Conservation (phyloP, 2,329 filamentous ascomycete genomes). For the Albifimbria verrucaria region DNA sequence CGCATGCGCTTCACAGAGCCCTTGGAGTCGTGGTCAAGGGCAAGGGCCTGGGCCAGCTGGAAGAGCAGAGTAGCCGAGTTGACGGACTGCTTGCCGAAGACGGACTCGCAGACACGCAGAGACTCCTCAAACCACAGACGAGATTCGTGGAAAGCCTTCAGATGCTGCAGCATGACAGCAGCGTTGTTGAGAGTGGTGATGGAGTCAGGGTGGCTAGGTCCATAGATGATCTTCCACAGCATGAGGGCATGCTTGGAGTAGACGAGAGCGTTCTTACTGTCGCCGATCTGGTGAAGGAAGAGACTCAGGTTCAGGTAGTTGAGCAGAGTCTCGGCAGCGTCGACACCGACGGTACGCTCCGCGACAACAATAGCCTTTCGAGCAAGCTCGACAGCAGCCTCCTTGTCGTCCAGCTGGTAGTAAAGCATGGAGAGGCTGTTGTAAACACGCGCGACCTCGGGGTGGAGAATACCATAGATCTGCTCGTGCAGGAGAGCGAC, state of each 20-base stretch:
- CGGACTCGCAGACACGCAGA: constrained; percentile 79
- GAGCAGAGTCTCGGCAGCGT: constrained; percentile 89
- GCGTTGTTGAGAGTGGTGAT: constrained; percentile 99
- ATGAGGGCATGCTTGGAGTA: constrained; percentile 92
- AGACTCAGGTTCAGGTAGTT: constrained; percentile 94
- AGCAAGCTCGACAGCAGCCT: constrained; percentile 88
- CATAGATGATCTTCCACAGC: constrained; percentile 97
- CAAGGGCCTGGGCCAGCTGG: constrained; percentile 93
- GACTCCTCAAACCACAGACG: constrained; percentile 96
- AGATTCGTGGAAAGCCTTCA: constrained; percentile 93
- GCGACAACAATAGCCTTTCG: constrained; percentile 96
- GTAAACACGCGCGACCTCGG: constrained; percentile 93
- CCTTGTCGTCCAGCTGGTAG: constrained; percentile 97
- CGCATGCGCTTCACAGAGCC: constrained; percentile 90
- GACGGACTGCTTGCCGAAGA: constrained; percentile 86
- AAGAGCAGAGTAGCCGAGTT: constrained; percentile 94
- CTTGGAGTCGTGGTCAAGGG: constrained; percentile 93
- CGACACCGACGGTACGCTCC: constrained; percentile 88
- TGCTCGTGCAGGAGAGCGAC: constrained; percentile 95
- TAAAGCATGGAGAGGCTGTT: constrained; percentile 94
- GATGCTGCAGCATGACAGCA: constrained; percentile 94
- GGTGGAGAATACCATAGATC: constrained; percentile 96
- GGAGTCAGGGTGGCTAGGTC: constrained; percentile 87
- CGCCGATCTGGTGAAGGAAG: constrained; percentile 88
- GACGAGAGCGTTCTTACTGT: constrained; percentile 80